Percentiles rank a stretch among this genome's conserved stretches.
Evolutionary conservation across 768 basidiomycete species (phyloP).

Genomic region (Pseudohyphozyma bogoriensis): DNA sequence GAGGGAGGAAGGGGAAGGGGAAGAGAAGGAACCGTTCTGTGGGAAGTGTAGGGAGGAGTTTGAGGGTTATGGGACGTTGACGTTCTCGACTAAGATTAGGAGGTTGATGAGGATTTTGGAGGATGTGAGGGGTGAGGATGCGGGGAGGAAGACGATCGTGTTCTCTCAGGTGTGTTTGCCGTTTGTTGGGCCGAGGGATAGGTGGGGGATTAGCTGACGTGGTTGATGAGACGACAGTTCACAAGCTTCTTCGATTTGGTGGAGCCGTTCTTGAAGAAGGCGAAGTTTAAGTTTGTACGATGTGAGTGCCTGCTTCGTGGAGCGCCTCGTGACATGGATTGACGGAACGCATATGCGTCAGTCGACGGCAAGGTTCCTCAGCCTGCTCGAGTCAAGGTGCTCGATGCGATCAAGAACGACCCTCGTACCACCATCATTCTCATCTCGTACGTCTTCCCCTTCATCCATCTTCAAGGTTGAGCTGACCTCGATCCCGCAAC

Average conservation of each 20-base stretch:
- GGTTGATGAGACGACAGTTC: slow-evolving; percentile 35
- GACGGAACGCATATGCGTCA: slow-evolving; percentile 36
- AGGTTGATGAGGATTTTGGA: slow-evolving; percentile 65
- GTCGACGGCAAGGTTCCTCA: slow-evolving; percentile 82
- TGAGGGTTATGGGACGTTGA: slow-evolving; percentile 45
- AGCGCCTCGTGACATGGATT: not conserved
- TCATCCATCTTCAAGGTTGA: slow-evolving; percentile 34
- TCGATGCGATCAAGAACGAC: slow-evolving; percentile 61
- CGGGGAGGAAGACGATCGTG: slow-evolving; percentile 80
- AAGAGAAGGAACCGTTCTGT: slow-evolving; percentile 43
- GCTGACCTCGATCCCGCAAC: slow-evolving; percentile 1
- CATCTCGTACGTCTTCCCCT: slow-evolving; percentile 58
- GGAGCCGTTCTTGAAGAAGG: slow-evolving; percentile 65
- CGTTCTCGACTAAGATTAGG: slow-evolving; percentile 60
- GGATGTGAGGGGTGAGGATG: slow-evolving; percentile 47
- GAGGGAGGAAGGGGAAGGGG: too few relatives aligned
- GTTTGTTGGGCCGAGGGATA: not conserved
- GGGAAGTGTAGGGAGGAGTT: slow-evolving; percentile 49
- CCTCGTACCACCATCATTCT: slow-evolving; percentile 61
- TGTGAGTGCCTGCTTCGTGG: slow-evolving; percentile 51
- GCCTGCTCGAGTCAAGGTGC: slow-evolving; percentile 61
- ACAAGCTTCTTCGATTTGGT: slow-evolving; percentile 75
- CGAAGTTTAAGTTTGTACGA: slow-evolving; percentile 62
- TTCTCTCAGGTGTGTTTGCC: slow-evolving; percentile 52
- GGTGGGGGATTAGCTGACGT: not conserved